Conservation (phyloP, 805 yeast genomes). For the Saccharomycopsis selenospora region DNA sequence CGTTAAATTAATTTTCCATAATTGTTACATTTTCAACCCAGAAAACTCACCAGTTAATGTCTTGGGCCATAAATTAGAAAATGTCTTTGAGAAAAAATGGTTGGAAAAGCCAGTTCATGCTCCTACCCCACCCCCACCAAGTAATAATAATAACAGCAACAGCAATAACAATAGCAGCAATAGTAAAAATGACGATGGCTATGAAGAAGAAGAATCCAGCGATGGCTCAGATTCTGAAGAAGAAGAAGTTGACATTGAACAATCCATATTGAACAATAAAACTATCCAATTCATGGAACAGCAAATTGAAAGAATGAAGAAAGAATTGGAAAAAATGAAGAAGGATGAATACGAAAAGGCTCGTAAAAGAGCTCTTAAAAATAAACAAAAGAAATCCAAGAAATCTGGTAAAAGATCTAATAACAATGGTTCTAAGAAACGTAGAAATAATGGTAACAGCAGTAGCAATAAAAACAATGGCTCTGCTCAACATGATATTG, state of each 20-base stretch:
- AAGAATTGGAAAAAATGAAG: constrained; percentile 76
- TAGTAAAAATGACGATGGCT: constrained; percentile 19
- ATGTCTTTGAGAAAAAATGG: constrained; percentile 83
- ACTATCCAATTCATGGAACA: constrained; percentile 85
- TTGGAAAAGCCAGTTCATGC: constrained; percentile 70
- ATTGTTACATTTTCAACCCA: constrained; percentile 90
- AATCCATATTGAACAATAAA: constrained; percentile 67
- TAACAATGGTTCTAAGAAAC: constrained; percentile 13
- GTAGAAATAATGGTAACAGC: constrained; percentile 23
- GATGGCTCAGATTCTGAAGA: constrained; percentile 40
- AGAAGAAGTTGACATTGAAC: constrained; percentile 52
- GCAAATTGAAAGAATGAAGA: constrained; percentile 78
- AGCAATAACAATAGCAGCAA: constrained; percentile 22
- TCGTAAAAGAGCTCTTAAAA: constrained; percentile 32
- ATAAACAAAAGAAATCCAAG: constrained; percentile 33
- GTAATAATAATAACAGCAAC: constrained; percentile 16
- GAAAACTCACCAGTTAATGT: constrained; percentile 93
- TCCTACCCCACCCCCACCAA: constrained; percentile 43
- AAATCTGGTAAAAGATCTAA: constrained; percentile 30
- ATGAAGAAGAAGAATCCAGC: constrained; percentile 31
- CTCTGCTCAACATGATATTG: constrained; percentile 28
- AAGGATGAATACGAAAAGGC: constrained; percentile 59
- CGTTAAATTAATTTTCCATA: constrained; percentile 72
- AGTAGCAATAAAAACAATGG: too few species aligned
- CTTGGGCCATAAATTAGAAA: constrained; percentile 91